These are phyloP conservation scores for Ogataea saltuana DNA, from an alignment of 805 yeast species.

Conservation along the genomic window DNA sequence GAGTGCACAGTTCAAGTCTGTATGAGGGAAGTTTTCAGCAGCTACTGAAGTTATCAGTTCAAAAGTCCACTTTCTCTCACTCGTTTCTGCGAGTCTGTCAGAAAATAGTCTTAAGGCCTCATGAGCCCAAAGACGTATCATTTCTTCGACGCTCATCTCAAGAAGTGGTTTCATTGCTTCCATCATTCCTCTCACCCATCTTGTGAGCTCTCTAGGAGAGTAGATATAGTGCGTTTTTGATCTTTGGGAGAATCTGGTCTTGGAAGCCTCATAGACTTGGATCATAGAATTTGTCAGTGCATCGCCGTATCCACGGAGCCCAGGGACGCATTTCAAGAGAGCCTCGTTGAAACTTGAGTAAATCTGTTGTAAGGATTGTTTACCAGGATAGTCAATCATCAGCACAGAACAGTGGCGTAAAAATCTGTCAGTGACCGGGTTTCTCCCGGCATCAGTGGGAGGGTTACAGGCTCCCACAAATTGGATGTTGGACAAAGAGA, in stretches of 20 bases:
- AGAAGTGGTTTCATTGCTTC: constrained; percentile 30
- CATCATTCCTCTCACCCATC: constrained; percentile 81
- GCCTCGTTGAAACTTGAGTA: constrained; percentile 61
- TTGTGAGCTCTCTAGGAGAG: constrained; percentile 87
- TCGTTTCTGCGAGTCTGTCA: constrained; percentile 58
- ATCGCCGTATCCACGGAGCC: constrained; percentile 51
- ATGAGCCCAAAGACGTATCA: constrained; percentile 73
- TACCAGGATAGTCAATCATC: constrained; percentile 78
- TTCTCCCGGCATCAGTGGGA: constrained; percentile 76
- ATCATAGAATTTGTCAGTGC: constrained; percentile 67
- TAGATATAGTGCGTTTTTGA: constrained; percentile 64
- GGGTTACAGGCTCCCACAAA: constrained; percentile 97
- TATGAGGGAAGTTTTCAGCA: constrained; percentile 45
- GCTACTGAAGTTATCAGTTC: constrained; percentile 38
- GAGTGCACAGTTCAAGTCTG: constrained; percentile 39
- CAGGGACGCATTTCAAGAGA: constrained; percentile 59
- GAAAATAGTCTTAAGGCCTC: constrained; percentile 78
- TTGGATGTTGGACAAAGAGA: constrained; percentile 60
- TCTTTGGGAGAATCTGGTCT: constrained; percentile 38
- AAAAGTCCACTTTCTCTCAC: constrained; percentile 54
- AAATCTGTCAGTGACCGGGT: constrained; percentile 56
- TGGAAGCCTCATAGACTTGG: constrained; percentile 52
- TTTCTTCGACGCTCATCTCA: constrained; percentile 39
- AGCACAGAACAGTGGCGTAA: constrained; percentile 65
- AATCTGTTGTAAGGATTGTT: constrained; percentile 60